Conservation (phyloP, 163 green algal genomes). For the Scenedesmus sp. region DNA sequence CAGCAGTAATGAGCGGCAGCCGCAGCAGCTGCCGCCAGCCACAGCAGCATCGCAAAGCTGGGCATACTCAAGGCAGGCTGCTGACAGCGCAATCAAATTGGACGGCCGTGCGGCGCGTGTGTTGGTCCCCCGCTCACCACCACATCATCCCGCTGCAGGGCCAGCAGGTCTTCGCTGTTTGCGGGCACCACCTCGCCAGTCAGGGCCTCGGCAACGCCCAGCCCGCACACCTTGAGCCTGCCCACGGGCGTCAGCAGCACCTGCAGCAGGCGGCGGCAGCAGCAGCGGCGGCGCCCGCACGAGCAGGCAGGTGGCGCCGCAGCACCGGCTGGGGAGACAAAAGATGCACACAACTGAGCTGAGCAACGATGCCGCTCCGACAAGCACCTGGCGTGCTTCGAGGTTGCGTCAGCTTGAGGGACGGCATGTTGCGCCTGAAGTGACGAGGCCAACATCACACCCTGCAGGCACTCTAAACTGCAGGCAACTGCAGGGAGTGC, state of each 20-base stretch:
- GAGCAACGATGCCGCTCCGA: no score
- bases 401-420: no score
- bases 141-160: constrained; percentile 75
- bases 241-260: constrained; percentile 79
- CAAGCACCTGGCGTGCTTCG: no score
- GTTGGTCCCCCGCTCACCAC: constrained; percentile 29
- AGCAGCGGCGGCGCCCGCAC: neutral
- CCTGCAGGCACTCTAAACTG: neutral
- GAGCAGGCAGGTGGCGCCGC: neutral
- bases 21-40: neutral
- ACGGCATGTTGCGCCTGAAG: no score
- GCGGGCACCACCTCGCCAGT: constrained; percentile 51
- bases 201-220: constrained; percentile 84
- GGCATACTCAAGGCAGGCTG: no score
- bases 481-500: neutral
- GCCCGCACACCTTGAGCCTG: constrained; percentile 74
- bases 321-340: neutral
- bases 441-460: no score
- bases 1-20: no score
- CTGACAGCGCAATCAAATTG: no score
- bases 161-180: constrained; percentile 59
- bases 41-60: neutral
- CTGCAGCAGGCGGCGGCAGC: constrained; percentile 54
- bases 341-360: neutral
- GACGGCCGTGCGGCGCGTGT: no score